Evolutionary conservation across 2,329 filamentous ascomycete genomes (phyloP), one percentile per base, ranked within the genome.

Genomic region (Venturiaceae sp.): DNA sequence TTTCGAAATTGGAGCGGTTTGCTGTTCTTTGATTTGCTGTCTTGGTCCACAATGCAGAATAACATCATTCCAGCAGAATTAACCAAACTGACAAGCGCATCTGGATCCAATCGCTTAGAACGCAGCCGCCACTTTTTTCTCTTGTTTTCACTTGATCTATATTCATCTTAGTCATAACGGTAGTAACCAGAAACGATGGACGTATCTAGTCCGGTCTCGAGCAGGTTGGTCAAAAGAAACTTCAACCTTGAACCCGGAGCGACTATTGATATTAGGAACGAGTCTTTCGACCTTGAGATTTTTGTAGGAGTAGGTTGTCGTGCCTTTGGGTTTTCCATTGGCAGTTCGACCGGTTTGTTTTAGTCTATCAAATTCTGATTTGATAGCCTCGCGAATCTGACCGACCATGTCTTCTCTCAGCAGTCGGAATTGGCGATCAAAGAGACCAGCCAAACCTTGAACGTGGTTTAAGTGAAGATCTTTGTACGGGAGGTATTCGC

Each of bases 401-500:
- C 68, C 68, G 37, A 71, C 69, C 5, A 64, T 65, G 33, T 72
- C 69, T 30, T 71, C 63, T 2, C 70, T 66, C 46, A 67, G 59
- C 0, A 71, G 62, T 11, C 70, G 66, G 30, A 72, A 72, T 16
- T 67, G 60, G 0, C 67, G 70, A 59, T 72, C 70, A 13, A 71
- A 65, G 41, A 69, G 66, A 7, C 70, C 62, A 34, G 67, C 63
- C 4, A 64, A 57, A 1, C 41, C 53, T 14, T 71, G 62, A 39
- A 65, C 66, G 36, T 71, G 67, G 5, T 61, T 64, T 32, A 70
- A 63, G 21, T 67, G 61, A 0, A 61, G 62, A 47, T 72, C 66
- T 1, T 64, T 67, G 1, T 61, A 63, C 0, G 71, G 71, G 0
- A 74, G 58, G 32, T 66, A 70, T 9, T 71, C 68, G 32, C 78